Evolutionary conservation across 345 rosid species (phyloP).

Genomic region (Syzygium aromaticum): DNA sequence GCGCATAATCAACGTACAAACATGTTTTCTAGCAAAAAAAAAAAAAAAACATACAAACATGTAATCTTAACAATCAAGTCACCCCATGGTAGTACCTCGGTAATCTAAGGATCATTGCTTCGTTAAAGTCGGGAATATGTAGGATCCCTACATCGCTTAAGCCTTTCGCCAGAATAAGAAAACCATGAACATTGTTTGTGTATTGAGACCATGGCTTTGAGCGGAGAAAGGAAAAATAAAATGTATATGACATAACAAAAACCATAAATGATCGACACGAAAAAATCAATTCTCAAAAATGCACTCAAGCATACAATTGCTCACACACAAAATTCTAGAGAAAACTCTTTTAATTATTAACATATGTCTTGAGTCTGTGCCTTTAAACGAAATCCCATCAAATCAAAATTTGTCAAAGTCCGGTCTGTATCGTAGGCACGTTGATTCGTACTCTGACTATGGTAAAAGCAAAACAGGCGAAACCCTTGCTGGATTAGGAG

Average conservation of each 20-base stretch:
- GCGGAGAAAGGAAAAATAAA: background rate
- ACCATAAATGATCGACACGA: background rate
- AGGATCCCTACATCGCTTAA: background rate
- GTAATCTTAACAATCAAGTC: background rate
- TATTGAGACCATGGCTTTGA: background rate
- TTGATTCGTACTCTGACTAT: background rate
- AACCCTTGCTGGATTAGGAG: background rate
- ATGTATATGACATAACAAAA: background rate
- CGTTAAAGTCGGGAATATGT: background rate
- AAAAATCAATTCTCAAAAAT: background rate
- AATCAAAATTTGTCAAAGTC: background rate
- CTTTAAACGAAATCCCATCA: background rate
- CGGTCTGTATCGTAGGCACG: background rate
- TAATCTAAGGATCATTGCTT: background rate
- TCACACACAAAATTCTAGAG: background rate
- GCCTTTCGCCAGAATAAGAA: background rate
- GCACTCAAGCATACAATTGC: background rate
- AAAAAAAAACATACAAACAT: background rate
- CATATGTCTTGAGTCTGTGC: background rate
- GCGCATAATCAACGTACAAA: background rate
- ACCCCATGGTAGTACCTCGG: background rate
- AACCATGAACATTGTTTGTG: background rate
- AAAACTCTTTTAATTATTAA: background rate
- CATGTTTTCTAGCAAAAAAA: too few species aligned
- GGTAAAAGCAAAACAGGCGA: background rate